phyloP scores from a whole-genome alignment of 106 monocot genomes.

The Dendrobium chrysotoxum region DNA sequence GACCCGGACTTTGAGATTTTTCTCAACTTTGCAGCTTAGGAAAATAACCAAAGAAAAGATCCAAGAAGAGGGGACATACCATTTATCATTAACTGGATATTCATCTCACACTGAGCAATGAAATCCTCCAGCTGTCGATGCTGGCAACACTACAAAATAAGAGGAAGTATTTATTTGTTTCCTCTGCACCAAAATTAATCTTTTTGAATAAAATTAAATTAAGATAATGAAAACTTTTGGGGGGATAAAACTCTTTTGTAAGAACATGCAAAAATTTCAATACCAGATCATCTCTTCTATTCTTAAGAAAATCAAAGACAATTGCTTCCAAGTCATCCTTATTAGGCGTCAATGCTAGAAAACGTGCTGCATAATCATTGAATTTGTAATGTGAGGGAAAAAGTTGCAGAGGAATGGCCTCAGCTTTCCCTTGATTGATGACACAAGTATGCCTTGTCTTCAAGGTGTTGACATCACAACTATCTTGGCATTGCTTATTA shows the following conservation, averaged over 20 bases:
- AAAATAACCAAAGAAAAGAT: background rate
- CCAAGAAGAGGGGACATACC: background rate
- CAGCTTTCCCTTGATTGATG: background rate
- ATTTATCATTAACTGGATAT: background rate
- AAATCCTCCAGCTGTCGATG: background rate
- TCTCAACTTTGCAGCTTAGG: background rate
- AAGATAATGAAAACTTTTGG: background rate
- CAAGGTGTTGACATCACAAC: too few species aligned
- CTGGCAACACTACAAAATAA: background rate
- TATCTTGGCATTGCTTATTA: too few species aligned
- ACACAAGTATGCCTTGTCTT: too few species aligned
- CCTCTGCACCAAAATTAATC: background rate
- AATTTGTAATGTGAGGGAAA: background rate
- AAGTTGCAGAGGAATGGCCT: background rate
- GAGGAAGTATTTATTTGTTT: background rate
- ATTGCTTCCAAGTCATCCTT: background rate
- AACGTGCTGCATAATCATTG: background rate
- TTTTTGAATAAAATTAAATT: background rate
- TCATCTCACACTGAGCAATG: slow-evolving; percentile 6
- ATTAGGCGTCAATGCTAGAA: background rate
- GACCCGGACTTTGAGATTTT: background rate
- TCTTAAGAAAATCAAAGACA: background rate
- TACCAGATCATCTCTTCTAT: background rate
- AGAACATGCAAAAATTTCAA: background rate
- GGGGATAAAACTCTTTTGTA: background rate